These are phyloP conservation scores for Sonneratia alba DNA, from an alignment of 345 rosid genomes.

Conservation along the genomic window DNA sequence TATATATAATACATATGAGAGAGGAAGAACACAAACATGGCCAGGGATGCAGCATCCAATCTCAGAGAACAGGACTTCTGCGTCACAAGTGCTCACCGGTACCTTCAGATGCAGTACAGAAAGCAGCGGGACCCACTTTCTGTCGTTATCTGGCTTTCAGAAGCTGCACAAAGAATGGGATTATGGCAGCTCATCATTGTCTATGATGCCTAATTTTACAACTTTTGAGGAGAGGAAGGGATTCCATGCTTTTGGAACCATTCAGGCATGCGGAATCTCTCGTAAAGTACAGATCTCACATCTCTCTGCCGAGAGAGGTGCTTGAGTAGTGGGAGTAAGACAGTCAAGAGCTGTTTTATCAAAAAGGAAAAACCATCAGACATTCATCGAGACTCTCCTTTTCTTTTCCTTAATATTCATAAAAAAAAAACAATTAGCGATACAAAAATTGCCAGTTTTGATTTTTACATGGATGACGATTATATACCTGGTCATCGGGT, in stretches of 20 bases:
- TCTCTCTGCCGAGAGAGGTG: slow-evolving; percentile 76
- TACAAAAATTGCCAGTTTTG: not conserved
- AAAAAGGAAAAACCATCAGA: slow-evolving; percentile 7
- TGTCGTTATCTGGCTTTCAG: not conserved
- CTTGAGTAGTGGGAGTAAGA: slow-evolving; percentile 84
- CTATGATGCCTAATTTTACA: slow-evolving; percentile 3
- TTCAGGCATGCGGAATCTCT: slow-evolving; percentile 82
- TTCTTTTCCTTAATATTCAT: no score
- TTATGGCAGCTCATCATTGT: not conserved
- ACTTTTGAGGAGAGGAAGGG: slow-evolving; percentile 48
- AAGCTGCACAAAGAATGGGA: not conserved
- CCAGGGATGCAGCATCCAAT: not conserved
- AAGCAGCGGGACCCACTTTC: not conserved
- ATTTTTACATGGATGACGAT: not conserved
- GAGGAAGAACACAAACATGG: not conserved
- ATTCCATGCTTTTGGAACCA: slow-evolving; percentile 97
- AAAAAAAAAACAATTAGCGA: not conserved
- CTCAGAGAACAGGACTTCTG: not conserved
- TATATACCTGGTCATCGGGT: slow-evolving; percentile 61
- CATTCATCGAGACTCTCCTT: not conserved
- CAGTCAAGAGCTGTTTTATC: slow-evolving; percentile 66
- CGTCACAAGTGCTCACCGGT: not conserved
- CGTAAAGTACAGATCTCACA: slow-evolving; percentile 61
- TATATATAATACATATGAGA: not conserved
- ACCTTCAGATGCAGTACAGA: not conserved